A percentile compares a stretch with the other conserved stretches of the same genome.
phyloP scores from a whole-genome alignment of 106 monocot species.

The Gastrodia elata region DNA sequence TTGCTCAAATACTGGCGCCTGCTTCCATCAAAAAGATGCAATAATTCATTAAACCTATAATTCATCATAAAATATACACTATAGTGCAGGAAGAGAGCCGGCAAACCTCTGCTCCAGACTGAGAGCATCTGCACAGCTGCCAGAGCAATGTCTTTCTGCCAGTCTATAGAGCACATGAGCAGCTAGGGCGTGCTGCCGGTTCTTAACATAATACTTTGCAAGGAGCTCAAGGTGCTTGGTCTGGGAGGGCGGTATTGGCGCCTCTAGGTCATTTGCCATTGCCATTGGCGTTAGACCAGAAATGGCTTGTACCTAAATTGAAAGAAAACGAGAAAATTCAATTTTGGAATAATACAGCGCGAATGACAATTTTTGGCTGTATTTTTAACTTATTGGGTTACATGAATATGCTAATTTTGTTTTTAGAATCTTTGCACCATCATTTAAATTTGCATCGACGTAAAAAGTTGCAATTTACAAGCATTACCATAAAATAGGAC shows the following conservation, averaged over 20 bases:
- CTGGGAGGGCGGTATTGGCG: constrained; percentile 32
- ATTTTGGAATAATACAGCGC: constrained; percentile 6
- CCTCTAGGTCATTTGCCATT: constrained; percentile 14
- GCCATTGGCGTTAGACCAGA: constrained; percentile 15
- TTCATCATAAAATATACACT: neutral
- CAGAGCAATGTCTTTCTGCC: constrained; percentile 69
- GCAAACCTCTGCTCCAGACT: constrained; percentile 78
- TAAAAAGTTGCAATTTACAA: neutral
- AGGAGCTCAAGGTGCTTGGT: constrained; percentile 82
- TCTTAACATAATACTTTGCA: constrained; percentile 78
- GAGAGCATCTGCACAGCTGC: constrained; percentile 36
- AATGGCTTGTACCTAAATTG: constrained; percentile 15
- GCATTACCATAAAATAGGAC: neutral
- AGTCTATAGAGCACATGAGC: constrained; percentile 73
- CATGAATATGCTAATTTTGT: neutral
- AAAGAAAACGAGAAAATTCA: neutral
- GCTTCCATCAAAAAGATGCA: constrained; percentile 19
- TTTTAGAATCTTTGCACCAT: neutral
- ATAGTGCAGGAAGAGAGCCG: neutral
- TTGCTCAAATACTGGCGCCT: constrained; percentile 90
- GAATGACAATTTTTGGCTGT: no score
- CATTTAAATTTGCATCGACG: neutral
- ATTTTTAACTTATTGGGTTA: neutral
- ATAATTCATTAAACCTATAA: constrained; percentile 4
- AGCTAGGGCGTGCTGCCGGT: constrained; percentile 75